A percentile compares a stretch with the other conserved stretches of the same genome.
These are phyloP conservation scores for Beauveria sp. DNA, from an alignment of 2,329 filamentous ascomycete species.

Conservation along the genomic window DNA sequence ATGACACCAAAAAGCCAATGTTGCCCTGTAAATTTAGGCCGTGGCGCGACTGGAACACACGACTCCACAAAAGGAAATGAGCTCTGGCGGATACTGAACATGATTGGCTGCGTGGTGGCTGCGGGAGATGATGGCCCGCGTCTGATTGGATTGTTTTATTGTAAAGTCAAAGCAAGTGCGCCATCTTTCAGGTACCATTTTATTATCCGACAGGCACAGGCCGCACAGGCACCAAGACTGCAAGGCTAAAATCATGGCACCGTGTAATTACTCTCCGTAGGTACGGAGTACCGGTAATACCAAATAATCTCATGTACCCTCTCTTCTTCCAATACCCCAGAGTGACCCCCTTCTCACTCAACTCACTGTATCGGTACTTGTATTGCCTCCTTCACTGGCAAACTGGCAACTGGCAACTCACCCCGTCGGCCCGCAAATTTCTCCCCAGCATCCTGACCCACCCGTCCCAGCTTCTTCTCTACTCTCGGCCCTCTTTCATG, in stretches of 20 bases:
- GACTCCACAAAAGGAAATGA: background rate
- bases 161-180: background rate
- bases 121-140: slow-evolving; percentile 9
- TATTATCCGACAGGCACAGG: background rate
- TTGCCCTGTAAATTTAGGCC: background rate
- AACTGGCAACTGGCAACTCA: background rate
- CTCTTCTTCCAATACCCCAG: background rate
- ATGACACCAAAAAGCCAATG: background rate
- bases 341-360: background rate
- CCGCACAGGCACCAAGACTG: background rate
- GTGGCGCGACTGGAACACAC: background rate
- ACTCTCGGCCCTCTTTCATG: background rate
- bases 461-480: background rate
- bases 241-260: background rate
- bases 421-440: background rate
- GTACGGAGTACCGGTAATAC: background rate
- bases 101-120: background rate
- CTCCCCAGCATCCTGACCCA: background rate
- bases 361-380: background rate
- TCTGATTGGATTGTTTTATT: slow-evolving; percentile 8
- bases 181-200: slow-evolving; percentile 7
- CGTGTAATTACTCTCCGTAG: background rate
- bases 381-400: background rate
- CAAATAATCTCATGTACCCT: background rate
- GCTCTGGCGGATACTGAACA: background rate